phyloP scores from a whole-genome alignment of 768 basidiomycete genomes.

The Suillus brevipes region DNA sequence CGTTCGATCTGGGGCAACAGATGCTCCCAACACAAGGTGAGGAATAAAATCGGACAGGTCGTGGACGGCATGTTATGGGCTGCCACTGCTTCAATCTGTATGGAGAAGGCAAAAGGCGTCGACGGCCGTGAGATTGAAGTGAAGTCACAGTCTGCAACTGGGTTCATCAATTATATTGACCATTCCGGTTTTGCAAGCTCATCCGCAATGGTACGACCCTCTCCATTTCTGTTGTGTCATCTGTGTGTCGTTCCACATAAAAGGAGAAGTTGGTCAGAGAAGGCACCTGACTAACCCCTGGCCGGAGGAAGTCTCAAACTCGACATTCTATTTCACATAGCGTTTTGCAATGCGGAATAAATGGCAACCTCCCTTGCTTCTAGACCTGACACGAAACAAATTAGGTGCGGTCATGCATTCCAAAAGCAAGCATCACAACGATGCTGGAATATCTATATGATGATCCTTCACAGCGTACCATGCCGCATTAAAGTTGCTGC shows the following conservation, averaged over 20 bases:
- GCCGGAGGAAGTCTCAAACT: neutral
- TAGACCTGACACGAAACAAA: neutral
- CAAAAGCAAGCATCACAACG: neutral
- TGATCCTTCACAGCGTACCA: neutral
- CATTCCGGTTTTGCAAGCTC: neutral
- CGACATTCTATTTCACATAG: neutral
- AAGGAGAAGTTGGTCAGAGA: neutral
- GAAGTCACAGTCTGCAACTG: neutral
- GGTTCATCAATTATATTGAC: neutral
- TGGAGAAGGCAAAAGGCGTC: slow-evolving; percentile 7
- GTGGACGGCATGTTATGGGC: slow-evolving; percentile 9
- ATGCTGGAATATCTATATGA: neutral
- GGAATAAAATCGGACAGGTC: slow-evolving; percentile 1
- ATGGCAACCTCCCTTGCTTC: neutral
- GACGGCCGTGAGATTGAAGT: neutral
- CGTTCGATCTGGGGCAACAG: slow-evolving; percentile 10
- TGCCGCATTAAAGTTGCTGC: neutral
- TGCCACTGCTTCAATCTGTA: slow-evolving; percentile 15
- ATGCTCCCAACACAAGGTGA: neutral
- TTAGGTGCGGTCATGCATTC: neutral
- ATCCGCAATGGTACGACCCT: neutral
- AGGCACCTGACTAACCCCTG: neutral
- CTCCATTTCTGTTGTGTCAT: neutral
- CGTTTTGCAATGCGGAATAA: neutral
- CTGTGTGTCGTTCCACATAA: neutral